These are phyloP conservation scores for Sophora flavescens DNA, from an alignment of 306 rosid species.

Conservation along the genomic window DNA sequence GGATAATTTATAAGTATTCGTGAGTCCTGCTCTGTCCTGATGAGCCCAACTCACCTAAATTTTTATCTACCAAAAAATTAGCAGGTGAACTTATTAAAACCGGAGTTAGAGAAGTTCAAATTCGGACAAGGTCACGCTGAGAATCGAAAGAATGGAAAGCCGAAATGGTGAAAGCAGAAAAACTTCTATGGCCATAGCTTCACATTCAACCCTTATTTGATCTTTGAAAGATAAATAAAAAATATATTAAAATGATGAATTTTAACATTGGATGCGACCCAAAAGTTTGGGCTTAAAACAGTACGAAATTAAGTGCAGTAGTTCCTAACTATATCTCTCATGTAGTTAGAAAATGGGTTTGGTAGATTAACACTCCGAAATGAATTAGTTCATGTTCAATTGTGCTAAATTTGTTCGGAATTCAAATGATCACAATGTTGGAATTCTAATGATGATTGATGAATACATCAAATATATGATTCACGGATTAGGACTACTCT, in stretches of 20 bases:
- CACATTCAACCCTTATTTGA: neutral
- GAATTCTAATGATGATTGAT: neutral
- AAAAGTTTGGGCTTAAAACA: slow-evolving; percentile 6
- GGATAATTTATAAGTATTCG: no score
- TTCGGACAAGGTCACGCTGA: neutral
- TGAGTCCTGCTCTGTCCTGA: no score
- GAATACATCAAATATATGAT: no score
- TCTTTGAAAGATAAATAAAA: neutral
- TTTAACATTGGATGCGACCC: neutral
- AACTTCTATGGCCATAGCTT: neutral
- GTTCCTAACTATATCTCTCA: neutral
- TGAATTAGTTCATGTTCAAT: neutral
- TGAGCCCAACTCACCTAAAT: no score
- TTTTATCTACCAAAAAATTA: no score
- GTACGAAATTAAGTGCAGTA: neutral
- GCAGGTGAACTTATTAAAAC: neutral
- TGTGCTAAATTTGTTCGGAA: neutral
- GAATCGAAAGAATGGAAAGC: slow-evolving; percentile 1
- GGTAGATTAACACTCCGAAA: slow-evolving; percentile 25
- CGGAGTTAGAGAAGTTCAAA: neutral
- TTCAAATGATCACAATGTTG: neutral
- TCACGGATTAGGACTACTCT: no score
- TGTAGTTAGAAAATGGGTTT: slow-evolving; percentile 27
- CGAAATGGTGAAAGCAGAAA: neutral
- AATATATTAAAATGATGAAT: neutral